Evolutionary conservation across 2,329 filamentous ascomycete genomes (phyloP).

Genomic region (Mollisia scopiformis): DNA sequence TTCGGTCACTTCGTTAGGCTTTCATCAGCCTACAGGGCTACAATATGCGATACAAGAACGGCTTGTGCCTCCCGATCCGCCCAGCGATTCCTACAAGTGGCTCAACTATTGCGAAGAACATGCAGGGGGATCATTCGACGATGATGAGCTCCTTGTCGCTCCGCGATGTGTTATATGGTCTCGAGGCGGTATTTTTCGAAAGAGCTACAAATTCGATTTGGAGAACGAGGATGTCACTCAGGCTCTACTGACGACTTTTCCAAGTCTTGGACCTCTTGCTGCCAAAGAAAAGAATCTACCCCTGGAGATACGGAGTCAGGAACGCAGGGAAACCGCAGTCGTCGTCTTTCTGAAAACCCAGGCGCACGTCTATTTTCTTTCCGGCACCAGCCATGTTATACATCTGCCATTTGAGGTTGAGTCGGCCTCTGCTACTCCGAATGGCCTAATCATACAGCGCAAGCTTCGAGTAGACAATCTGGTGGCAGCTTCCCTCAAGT

Average conservation of each 20-base stretch:
- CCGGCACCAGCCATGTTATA: constrained; percentile 84
- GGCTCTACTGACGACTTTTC: constrained; percentile 84
- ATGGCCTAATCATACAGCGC: constrained; percentile 84
- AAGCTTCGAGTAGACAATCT: constrained; percentile 61
- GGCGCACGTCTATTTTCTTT: constrained; percentile 89
- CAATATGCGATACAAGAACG: constrained; percentile 82
- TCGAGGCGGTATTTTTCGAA: constrained; percentile 79
- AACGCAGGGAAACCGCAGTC: constrained; percentile 62
- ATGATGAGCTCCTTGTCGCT: constrained; percentile 38
- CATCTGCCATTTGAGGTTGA: constrained; percentile 96
- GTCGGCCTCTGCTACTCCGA: constrained; percentile 78
- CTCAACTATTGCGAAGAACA: constrained; percentile 58
- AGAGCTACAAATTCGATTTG: constrained; percentile 82
- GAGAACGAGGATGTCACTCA: constrained; percentile 88
- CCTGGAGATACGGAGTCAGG: constrained; percentile 31
- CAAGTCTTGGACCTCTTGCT: constrained; percentile 39
- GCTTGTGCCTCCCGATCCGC: constrained; percentile 70
- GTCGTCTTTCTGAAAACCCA: constrained; percentile 93
- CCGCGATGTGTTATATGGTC: constrained; percentile 69
- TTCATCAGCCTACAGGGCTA: constrained; percentile 85
- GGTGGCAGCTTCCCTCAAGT: constrained; percentile 56
- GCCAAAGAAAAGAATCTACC: constrained; percentile 23
- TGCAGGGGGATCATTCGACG: constrained; percentile 33
- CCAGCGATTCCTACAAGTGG: constrained; percentile 74
- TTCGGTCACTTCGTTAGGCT: constrained; percentile 84